Base-by-base conservation (phyloP, 2,329 filamentous ascomycete species). In the Colletotrichum musae region DNA sequence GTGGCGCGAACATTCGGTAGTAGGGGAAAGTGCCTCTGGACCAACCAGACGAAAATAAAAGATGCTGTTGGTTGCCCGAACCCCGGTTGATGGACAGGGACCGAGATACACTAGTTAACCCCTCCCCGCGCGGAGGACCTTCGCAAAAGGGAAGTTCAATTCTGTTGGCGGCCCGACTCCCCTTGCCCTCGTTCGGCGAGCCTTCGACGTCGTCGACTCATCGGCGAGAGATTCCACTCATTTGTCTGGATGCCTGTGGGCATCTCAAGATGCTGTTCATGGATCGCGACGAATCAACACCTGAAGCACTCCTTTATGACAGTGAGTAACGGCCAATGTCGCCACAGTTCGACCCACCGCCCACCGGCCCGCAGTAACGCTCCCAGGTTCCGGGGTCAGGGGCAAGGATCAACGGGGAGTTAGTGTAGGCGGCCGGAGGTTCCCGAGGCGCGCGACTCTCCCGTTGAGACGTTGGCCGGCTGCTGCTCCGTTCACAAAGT, bases 81-180 rank as follows among this genome's bases (percentile, higher is more conserved):
- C 18, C 57, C 45, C 45, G 28, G 57, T n/a, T 18, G 18, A 28
- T 2, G 47, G 18, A 15, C 58, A 45, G 58, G 58, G 48, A n/a
- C 21, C 32, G 21, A 41, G 10, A 41, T 45, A 18, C 18, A 18
- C 18, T 18, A 7, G 28, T 32, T 32, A 7, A 7, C 6, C 28
- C 28, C 58, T 15, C 41, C 47, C 47, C 12, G 24, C 0, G 47
- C 58, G 58, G 58, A 32, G 3, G 16, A 61, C 36, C 2, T 52
- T 53, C 58, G 36, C 48, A 53, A 53, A 61, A 16, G 24, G 58
- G 58, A 53, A 53, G 28, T 41, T 41, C 26, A 5, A 36, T 36
- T 6, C 32, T 36, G 32, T 36, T 36, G 32, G 21, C 21, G 41
- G 21, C 32, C 57, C 6, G 15, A 47, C 12, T 13, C 43, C 43